Percentiles rank a stretch among this genome's conserved stretches.
Evolutionary conservation across 83 land plant species (phyloP).

Genomic region (Isoetes engelmannii): DNA sequence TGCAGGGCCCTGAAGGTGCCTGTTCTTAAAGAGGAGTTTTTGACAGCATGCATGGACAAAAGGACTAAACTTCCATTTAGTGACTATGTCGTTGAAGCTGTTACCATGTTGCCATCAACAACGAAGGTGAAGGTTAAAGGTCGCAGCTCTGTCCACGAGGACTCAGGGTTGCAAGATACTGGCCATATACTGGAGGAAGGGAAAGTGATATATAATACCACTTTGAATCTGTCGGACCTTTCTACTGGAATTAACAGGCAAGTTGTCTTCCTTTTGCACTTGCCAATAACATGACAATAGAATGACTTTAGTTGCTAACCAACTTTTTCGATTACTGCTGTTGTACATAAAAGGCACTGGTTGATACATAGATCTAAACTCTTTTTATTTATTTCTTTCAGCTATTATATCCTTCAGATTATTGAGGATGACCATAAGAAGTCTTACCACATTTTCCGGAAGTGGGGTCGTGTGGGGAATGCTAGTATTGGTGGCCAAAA

Average conservation of each 20-base stretch:
- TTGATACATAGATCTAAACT: too few species aligned
- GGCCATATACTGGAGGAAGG: conserved; percentile 87
- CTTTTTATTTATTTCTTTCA: too few species aligned
- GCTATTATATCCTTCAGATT: conserved; percentile 89
- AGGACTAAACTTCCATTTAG: conserved; percentile 55
- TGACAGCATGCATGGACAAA: conserved; percentile 56
- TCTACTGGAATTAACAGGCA: conserved; percentile 92
- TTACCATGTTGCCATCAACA: conserved; percentile 27
- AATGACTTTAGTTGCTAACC: too few species aligned
- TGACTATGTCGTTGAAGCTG: conserved; percentile 52
- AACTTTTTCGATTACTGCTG: too few species aligned
- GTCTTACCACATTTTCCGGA: conserved; percentile 69
- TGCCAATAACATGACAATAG: too few species aligned
- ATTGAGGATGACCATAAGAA: conserved; percentile 62
- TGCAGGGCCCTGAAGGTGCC: conserved; percentile 77
- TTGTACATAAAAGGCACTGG: too few species aligned
- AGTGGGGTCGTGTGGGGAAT: conserved; percentile 96
- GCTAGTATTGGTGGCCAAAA: conserved; percentile 77
- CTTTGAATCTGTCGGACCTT: conserved; percentile 82
- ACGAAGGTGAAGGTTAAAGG: conserved; percentile 93
- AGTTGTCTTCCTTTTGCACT: not conserved
- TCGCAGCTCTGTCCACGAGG: conserved; percentile 87
- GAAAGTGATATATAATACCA: conserved; percentile 63
- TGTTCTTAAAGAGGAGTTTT: conserved; percentile 70
- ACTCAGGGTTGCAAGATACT: conserved; percentile 83